Conservation (phyloP, 306 rosid genomes). For the Casuarina equisetifolia region DNA sequence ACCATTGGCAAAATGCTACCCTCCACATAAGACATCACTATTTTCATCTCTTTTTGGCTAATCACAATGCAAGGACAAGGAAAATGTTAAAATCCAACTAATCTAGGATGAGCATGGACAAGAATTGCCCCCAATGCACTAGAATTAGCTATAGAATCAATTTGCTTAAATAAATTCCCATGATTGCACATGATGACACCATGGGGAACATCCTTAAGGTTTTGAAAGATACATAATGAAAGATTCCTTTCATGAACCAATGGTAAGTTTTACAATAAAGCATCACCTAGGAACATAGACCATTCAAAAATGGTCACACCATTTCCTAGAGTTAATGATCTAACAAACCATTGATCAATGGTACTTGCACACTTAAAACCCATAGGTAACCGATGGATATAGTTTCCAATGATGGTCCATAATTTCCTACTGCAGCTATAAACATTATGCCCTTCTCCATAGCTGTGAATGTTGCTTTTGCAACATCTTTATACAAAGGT, state of each 20-base stretch:
- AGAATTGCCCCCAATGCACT: background rate
- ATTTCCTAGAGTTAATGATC: background rate
- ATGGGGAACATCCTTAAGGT: background rate
- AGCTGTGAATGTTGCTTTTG: background rate
- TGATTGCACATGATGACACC: background rate
- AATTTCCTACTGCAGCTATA: background rate
- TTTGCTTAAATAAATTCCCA: background rate
- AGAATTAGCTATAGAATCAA: background rate
- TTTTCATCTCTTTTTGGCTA: background rate
- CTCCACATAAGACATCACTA: no score
- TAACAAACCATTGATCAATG: background rate
- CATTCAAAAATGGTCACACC: background rate
- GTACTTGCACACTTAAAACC: background rate
- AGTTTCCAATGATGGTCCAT: background rate
- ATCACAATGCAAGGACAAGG: background rate
- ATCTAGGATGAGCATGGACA: background rate
- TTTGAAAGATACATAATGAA: background rate
- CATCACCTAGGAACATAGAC: background rate
- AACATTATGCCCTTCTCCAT: conserved; percentile 6
- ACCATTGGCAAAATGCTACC: no score
- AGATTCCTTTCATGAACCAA: background rate
- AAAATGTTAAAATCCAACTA: background rate
- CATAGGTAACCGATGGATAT: background rate
- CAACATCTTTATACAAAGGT: background rate
- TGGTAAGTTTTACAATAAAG: background rate